Base-by-base conservation (phyloP, 306 rosid species). In the Cyamopsis tetragonoloba region DNA sequence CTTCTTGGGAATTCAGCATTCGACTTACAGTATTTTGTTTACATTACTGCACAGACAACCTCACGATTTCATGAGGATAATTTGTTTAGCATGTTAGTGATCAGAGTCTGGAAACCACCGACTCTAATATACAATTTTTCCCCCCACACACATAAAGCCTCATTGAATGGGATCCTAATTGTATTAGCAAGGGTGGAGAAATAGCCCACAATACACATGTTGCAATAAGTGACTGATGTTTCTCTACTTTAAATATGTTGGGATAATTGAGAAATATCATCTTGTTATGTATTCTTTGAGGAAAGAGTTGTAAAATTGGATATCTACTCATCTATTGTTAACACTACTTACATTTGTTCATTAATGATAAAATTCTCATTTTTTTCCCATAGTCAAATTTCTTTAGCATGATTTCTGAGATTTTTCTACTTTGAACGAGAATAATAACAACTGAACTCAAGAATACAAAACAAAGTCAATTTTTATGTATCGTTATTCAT, bases 311-410 rank as follows among this genome's bases (percentile, higher is more conserved):
- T 84, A 72, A 79, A 71, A 80, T 85, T 84, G 86, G 65, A 44
- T 56, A 70, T 41, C 68, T 55, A 80, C 49, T 51, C 53, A n/a
- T 50, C 27, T 71, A 78, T 77, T 73, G 69, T 83, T 64, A 77
- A 81, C 84, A 79, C 80, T 76, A 69, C 83, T 69, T 67, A 68
- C 77, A 82, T 80, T 82, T 76, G 84, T 78, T 87, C 51, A 77
- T 80, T 75, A 81, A 86, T 82, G 86, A 72, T 72, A 79, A 65
- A 48, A 59, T 42, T 70, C 70, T 68, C 26, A 77, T 19, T 66
- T 87, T n/a, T 84, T 63, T 27, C 51, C 43, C 61, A 14, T 17
- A 43, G 10, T 46, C 1, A 55, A 64, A 51, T 50, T 53, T 64
- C 7, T 64, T 3, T 13, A 19, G 17, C 56, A 5, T 27, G 27